Evolutionary conservation across 495 filamentous ascomycete genomes (phyloP).

Genomic region (Penicillium paxilli): DNA sequence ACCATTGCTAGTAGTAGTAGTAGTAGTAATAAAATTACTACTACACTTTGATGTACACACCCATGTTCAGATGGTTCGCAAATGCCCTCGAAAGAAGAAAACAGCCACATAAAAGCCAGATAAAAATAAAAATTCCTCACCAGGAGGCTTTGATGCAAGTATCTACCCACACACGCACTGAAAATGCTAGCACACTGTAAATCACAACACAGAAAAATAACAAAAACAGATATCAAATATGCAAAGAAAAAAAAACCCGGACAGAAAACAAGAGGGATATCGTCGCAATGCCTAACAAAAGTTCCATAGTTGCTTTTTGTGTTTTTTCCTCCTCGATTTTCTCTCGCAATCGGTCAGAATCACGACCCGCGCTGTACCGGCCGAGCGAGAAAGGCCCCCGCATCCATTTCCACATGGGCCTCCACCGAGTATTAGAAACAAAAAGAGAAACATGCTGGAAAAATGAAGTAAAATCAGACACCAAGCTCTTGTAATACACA

Average conservation of each 20-base stretch:
- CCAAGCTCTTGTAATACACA: slow-evolving; percentile 1
- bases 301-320: slow-evolving; percentile 12
- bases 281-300: slow-evolving; percentile 25
- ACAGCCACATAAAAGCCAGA: neutral
- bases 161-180: neutral
- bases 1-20: no score
- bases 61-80: no score
- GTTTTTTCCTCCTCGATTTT: neutral
- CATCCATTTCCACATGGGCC: slow-evolving; percentile 6
- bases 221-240: no score
- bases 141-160: slow-evolving; percentile 8
- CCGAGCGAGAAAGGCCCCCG: slow-evolving; percentile 2
- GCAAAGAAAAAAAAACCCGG: slow-evolving; percentile 11
- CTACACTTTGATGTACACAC: no score
- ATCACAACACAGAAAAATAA: no score
- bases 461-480: neutral
- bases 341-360: slow-evolving; percentile 3
- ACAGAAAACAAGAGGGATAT: slow-evolving; percentile 25
- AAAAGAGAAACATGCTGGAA: neutral
- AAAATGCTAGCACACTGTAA: neutral
- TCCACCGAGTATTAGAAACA: slow-evolving; percentile 6
- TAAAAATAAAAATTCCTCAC: neutral
- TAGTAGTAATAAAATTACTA: no score
- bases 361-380: slow-evolving; percentile 24
- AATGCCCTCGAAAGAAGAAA: no score